Evolutionary conservation across 768 basidiomycete species (phyloP), one percentile per base, ranked within the genome.

Genomic region (Cyathus striatus): DNA sequence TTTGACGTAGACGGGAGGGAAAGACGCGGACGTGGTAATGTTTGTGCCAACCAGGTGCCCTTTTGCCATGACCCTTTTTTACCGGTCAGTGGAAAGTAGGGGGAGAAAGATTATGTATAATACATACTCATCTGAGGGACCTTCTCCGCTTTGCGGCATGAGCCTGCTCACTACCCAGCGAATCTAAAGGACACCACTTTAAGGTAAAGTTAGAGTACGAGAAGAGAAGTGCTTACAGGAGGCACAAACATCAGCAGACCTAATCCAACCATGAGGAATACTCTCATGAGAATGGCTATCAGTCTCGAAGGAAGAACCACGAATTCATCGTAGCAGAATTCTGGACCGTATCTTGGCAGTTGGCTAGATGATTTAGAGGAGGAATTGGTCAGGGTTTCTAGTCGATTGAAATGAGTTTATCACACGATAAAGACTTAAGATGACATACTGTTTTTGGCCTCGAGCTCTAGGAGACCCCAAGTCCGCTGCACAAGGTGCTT

Each of bases 301-400:
- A 79, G 4, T 18, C 56, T 58, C 24, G 65, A 68, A 3, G 62
- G 56, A 38, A 64, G 68, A 3, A 61, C 64, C 49, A 76, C 16
- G 44, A 86, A 85, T 59, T 94, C 91, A 40, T 81, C 79, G 58
- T 93, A 95, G 35, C 65, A 66, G 69, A 96, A 91, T 2, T 73
- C 54, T 0, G 78, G 66, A 4, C 89, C 93, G 53, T 94, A 93
- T 36, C 59, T 56, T 32, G n/a, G 27, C n/a, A n/a, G 49, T 49
- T 33, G 53, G 54, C 42, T 60, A 50, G 12, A 57, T 47, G n/a
- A n/a, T n/a, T n/a, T n/a, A n/a, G n/a, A n/a, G n/a, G n/a, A n/a
- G n/a, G n/a, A n/a, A n/a, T n/a, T n/a, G n/a, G n/a, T n/a, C n/a
- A n/a, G n/a, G n/a, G n/a, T n/a, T n/a, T n/a, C n/a, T n/a, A n/a